Conservation (phyloP, 2,329 filamentous ascomycete species). For the Diaporthe velutina region DNA sequence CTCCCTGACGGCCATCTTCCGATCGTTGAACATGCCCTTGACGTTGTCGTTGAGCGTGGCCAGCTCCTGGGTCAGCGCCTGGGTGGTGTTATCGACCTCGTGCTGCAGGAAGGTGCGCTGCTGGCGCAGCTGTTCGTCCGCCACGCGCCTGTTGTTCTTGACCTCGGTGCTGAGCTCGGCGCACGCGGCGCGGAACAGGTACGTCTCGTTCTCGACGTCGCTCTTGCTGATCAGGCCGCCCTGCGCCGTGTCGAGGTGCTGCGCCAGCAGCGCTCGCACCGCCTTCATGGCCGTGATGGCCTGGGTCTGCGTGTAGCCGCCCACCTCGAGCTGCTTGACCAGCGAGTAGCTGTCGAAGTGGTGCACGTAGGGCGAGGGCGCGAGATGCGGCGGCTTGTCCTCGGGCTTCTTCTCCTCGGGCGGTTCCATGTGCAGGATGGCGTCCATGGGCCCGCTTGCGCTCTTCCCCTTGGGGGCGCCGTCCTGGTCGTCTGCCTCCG, state of each 20-base stretch:
- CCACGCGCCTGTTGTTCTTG: slow-evolving; percentile 79
- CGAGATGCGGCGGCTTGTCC: slow-evolving; percentile 74
- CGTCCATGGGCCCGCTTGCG: slow-evolving; percentile 62
- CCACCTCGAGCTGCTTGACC: slow-evolving; percentile 80
- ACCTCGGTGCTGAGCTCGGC: slow-evolving; percentile 92
- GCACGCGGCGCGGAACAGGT: slow-evolving; percentile 94
- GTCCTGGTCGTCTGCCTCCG: slow-evolving; percentile 1
- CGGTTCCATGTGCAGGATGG: slow-evolving; percentile 61
- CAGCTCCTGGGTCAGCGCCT: slow-evolving; percentile 87
- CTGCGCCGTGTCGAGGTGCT: slow-evolving; percentile 86
- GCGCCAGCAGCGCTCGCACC: slow-evolving; percentile 80
- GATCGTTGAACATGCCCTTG: slow-evolving; percentile 96
- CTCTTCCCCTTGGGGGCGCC: slow-evolving; percentile 51
- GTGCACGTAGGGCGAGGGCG: slow-evolving; percentile 86
- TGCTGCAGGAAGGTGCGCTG: slow-evolving; percentile 90
- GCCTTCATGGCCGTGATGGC: slow-evolving; percentile 93
- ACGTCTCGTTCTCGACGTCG: slow-evolving; percentile 94
- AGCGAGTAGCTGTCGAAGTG: slow-evolving; percentile 96
- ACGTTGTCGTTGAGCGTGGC: slow-evolving; percentile 87
- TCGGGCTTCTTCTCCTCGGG: slow-evolving; percentile 51
- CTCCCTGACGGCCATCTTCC: slow-evolving; percentile 90
- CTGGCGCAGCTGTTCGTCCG: slow-evolving; percentile 85
- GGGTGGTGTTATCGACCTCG: slow-evolving; percentile 92
- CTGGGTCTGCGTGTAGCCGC: slow-evolving; percentile 80
- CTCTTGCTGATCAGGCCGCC: slow-evolving; percentile 87